phyloP scores from a whole-genome alignment of 2,329 filamentous ascomycete genomes.

The Aspergillus versicolor region DNA sequence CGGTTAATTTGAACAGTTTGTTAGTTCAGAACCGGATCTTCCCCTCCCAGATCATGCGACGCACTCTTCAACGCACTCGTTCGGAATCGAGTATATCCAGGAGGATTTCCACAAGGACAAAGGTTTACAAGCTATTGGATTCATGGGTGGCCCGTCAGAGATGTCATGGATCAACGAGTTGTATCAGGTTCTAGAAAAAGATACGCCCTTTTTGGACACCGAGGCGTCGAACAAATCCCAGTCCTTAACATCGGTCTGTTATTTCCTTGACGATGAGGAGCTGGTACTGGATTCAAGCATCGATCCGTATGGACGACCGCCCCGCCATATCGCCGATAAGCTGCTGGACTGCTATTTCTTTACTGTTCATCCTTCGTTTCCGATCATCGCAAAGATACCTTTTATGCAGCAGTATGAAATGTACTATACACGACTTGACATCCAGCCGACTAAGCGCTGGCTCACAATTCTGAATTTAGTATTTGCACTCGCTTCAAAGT shows the following conservation, averaged over 20 bases:
- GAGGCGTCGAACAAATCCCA: slow-evolving; percentile 24
- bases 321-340: slow-evolving; percentile 37
- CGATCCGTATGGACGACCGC: slow-evolving; percentile 38
- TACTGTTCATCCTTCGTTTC: slow-evolving; percentile 41
- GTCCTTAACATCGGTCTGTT: slow-evolving; percentile 27
- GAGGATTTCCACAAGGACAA: slow-evolving; percentile 45
- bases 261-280: slow-evolving; percentile 36
- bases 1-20: slow-evolving; percentile 1
- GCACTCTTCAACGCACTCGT: slow-evolving; percentile 10
- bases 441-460: slow-evolving; percentile 41
- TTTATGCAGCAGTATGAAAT: slow-evolving; percentile 41
- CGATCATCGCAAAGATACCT: slow-evolving; percentile 40
- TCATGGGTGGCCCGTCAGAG: slow-evolving; percentile 47
- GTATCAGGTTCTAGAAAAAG: slow-evolving; percentile 36
- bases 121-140: slow-evolving; percentile 39
- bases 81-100: slow-evolving; percentile 40
- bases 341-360: slow-evolving; percentile 43
- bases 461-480: slow-evolving; percentile 45
- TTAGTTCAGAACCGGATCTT: neutral
- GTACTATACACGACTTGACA: slow-evolving; percentile 31
- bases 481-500: slow-evolving; percentile 42
- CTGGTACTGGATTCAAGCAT: slow-evolving; percentile 14
- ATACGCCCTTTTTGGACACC: slow-evolving; percentile 14
- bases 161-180: slow-evolving; percentile 45
- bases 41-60: slow-evolving; percentile 5